phyloP scores from a whole-genome alignment of 2,329 filamentous ascomycete species.

The Trichophyton simii region DNA sequence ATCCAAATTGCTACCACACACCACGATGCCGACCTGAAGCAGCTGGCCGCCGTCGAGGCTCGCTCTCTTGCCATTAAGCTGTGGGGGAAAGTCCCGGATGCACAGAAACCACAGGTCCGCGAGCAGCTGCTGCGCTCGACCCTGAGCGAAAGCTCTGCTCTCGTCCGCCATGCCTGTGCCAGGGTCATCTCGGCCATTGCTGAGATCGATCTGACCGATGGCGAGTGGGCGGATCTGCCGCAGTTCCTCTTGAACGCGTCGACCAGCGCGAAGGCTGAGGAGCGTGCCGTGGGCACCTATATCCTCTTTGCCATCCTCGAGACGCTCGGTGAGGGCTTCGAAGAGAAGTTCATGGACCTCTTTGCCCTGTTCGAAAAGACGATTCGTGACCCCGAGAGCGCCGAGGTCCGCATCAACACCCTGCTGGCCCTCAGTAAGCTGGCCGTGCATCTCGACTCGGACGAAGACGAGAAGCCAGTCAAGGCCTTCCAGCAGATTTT shows the following conservation, averaged over 20 bases:
- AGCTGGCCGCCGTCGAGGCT: conserved; percentile 84
- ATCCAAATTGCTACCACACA: conserved; percentile 80
- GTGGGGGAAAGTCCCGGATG: conserved; percentile 61
- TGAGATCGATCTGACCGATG: conserved; percentile 72
- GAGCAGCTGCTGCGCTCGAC: conserved; percentile 74
- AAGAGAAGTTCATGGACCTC: conserved; percentile 65
- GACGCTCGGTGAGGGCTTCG: conserved; percentile 71
- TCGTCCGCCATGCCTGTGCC: conserved; percentile 74
- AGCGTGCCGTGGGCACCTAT: conserved; percentile 84
- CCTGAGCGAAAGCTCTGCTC: conserved; percentile 61
- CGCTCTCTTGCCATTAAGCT: conserved; percentile 71
- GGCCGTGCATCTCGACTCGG: conserved; percentile 74
- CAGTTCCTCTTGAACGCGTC: conserved; percentile 67
- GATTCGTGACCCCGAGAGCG: conserved; percentile 79
- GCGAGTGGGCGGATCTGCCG: conserved; percentile 72
- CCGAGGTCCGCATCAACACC: conserved; percentile 88
- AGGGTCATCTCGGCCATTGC: conserved; percentile 81
- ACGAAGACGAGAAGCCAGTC: conserved; percentile 65
- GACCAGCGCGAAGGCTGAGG: conserved; percentile 58
- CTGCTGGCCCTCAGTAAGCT: conserved; percentile 80
- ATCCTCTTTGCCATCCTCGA: conserved; percentile 88
- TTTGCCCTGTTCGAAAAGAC: conserved; percentile 75
- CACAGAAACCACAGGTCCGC: conserved; percentile 69
- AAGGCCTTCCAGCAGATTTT: conserved; percentile 66
- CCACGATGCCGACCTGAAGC: conserved; percentile 57